These are phyloP conservation scores for Heritiera fomes DNA, from an alignment of 345 rosid genomes.

Conservation along the genomic window DNA sequence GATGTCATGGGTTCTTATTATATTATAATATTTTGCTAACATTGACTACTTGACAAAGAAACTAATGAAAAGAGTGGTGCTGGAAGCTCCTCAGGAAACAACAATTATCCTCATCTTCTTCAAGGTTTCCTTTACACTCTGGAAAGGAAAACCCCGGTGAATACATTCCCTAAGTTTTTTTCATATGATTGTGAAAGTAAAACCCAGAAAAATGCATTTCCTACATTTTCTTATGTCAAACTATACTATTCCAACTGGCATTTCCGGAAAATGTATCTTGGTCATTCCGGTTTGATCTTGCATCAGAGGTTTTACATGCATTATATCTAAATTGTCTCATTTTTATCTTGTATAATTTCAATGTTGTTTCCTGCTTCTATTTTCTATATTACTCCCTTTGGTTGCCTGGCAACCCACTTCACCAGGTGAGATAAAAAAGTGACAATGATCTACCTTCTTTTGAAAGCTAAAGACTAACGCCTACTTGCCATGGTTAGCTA, in stretches of 20 bases:
- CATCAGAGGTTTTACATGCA: background rate
- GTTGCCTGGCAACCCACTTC: background rate
- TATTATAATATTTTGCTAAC: background rate
- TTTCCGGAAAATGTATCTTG: background rate
- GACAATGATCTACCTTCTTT: background rate
- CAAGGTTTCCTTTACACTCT: background rate
- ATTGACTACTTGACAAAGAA: background rate
- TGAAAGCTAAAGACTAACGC: background rate
- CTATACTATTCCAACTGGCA: background rate
- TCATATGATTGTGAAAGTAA: no score
- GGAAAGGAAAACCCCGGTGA: no score
- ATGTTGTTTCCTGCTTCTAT: background rate
- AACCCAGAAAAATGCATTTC: background rate
- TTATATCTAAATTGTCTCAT: background rate
- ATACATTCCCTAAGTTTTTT: no score
- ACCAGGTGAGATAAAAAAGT: background rate
- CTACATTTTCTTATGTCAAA: background rate
- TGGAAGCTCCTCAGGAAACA: background rate
- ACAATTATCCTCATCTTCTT: background rate
- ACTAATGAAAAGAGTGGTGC: background rate
- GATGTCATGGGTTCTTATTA: no score
- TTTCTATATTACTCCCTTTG: background rate
- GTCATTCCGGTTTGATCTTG: background rate
- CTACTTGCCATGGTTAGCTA: background rate
- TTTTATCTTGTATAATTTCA: background rate